phyloP scores from a whole-genome alignment of 805 yeast species.

The Barnettozyma sucrosica region DNA sequence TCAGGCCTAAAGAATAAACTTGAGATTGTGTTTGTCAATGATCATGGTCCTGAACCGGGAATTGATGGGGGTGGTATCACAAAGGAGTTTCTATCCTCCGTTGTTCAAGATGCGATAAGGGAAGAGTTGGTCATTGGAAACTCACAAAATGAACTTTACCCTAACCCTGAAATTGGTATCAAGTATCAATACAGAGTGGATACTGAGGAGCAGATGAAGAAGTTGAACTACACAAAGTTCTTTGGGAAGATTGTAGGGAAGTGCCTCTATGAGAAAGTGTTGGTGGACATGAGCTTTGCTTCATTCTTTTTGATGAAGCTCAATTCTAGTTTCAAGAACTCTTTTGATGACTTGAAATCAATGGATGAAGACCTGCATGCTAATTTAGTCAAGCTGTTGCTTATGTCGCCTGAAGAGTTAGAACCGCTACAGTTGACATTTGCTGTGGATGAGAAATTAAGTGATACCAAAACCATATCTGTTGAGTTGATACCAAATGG shows the following conservation, averaged over 20 bases:
- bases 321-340: slow-evolving; percentile 39
- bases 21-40: slow-evolving; percentile 61
- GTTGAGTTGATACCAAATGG: slow-evolving; percentile 65
- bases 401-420: slow-evolving; percentile 50
- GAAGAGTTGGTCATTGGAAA: slow-evolving; percentile 38
- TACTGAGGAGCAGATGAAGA: slow-evolving; percentile 23
- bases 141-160: slow-evolving; percentile 60
- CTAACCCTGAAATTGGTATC: slow-evolving; percentile 52
- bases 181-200: slow-evolving; percentile 30
- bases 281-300: slow-evolving; percentile 80
- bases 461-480: slow-evolving; percentile 28
- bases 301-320: slow-evolving; percentile 71
- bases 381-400: slow-evolving; percentile 57
- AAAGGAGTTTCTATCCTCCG: slow-evolving; percentile 77
- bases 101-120: slow-evolving; percentile 61
- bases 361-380: slow-evolving; percentile 63
- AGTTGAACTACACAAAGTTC: slow-evolving; percentile 42
- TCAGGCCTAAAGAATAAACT: slow-evolving; percentile 51
- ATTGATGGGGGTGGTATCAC: slow-evolving; percentile 97
- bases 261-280: slow-evolving; percentile 76
- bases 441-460: slow-evolving; percentile 48
- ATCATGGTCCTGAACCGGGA: slow-evolving; percentile 80
- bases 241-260: slow-evolving; percentile 84
- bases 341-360: slow-evolving; percentile 73
- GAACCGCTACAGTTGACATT: slow-evolving; percentile 55